Evolutionary conservation across 2,329 filamentous ascomycete genomes (phyloP), one percentile per base, ranked within the genome.

Genomic region (Aplosporella prunicola): DNA sequence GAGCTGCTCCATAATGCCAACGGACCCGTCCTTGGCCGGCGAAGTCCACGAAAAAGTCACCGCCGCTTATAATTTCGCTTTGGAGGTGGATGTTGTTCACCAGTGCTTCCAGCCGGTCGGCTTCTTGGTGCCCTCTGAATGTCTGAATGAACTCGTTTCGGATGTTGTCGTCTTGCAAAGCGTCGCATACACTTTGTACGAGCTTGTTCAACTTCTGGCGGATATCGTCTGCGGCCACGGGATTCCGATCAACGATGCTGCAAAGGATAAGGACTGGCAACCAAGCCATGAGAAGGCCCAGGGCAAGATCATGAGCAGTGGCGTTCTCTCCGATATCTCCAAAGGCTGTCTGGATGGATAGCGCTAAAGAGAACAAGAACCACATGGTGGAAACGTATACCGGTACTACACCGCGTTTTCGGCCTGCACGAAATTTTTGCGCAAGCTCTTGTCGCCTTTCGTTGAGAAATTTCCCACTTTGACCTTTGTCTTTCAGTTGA

Each of bases 201-300:
- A 66, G 41, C 2, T 51, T 47, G 42, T 65, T 67, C 2, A 66
- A 45, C 35, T 61, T 60, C 15, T 47, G 46, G 2, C 55, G 50
- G 9, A 65, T 61, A 11, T 60, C 52, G 20, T 64, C 58, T 5
- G 62, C 49, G 4, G 63, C 60, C 2, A 62, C 57, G 1, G 62
- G 64, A 35, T 68, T 69, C 11, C 66, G 56, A 40, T 69, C 66
- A 3, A 67, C 56, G 16, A 68, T 67, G 2, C 57, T 60, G 25
- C 58, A 56, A 24, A 66, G 48, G 22, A 68, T 62, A 5, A 69
- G 45, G 6, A 68, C 50, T 0, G 66, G 65, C 2, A 69, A 52
- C 66, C 65, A 69, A 5, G 60, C 55, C 4, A 68, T 51, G 4
- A 68, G 37, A 22, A 65, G 47, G 3, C 66, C 66, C 0, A 69